Conservation (phyloP, 805 yeast genomes). For the Candida pseudofarinosa region DNA sequence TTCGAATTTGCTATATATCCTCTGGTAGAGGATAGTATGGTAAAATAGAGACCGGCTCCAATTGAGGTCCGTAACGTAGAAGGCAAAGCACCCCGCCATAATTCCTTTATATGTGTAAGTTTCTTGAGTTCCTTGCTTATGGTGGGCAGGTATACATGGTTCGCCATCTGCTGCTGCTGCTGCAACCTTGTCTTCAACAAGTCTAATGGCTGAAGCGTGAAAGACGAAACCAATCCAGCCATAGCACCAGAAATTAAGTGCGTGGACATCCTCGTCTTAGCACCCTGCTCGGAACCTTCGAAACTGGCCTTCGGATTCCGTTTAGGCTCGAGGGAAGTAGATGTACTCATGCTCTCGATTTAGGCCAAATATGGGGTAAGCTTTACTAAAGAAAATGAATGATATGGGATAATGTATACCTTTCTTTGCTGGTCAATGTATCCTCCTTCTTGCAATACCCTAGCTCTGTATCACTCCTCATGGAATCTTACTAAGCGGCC, state of each 20-base stretch:
- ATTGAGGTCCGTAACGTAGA: conserved; percentile 85
- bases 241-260: conserved; percentile 78
- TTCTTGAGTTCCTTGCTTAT: conserved; percentile 41
- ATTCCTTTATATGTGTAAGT: conserved; percentile 38
- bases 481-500: not conserved
- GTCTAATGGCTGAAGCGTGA: conserved; percentile 83
- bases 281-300: not conserved
- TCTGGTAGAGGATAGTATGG: conserved; percentile 64
- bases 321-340: not conserved
- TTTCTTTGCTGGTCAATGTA: too few relatives aligned
- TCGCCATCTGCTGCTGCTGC: conserved; percentile 26
- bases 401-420: too few relatives aligned
- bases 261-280: conserved; percentile 8
- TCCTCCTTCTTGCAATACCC: too few relatives aligned
- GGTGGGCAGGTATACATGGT: conserved; percentile 22
- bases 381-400: too few relatives aligned
- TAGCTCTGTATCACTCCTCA: too few relatives aligned
- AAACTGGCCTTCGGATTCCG: not conserved
- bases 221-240: conserved; percentile 81
- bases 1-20: conserved; percentile 39
- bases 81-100: conserved; percentile 95
- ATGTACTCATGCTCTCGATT: not conserved
- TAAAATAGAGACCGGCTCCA: conserved; percentile 84
- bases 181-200: conserved; percentile 81
- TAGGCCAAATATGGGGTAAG: not conserved